Evolutionary conservation across 306 rosid genomes (phyloP).

Genomic region (Vigna trinervia): DNA sequence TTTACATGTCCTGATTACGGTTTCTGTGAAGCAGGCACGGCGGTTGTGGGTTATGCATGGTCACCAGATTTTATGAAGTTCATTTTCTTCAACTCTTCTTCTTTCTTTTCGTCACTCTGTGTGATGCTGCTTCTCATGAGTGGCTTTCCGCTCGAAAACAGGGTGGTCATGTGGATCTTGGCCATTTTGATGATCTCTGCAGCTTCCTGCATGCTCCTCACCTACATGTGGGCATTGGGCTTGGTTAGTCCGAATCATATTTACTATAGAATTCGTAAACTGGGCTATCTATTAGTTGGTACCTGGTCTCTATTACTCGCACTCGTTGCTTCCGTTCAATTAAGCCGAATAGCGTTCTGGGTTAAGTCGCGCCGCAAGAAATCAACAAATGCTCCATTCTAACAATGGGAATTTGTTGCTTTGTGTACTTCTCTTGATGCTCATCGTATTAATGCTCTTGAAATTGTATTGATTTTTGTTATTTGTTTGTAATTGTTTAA

Average conservation of each 20-base stretch:
- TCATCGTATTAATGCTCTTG: too few relatives aligned
- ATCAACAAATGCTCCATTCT: neutral
- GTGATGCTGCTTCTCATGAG: slow-evolving; percentile 45
- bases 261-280: neutral
- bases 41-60: slow-evolving; percentile 32
- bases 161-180: slow-evolving; percentile 38
- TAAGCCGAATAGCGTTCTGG: slow-evolving; percentile 40
- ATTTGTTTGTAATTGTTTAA: too few relatives aligned
- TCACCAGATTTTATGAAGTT: slow-evolving; percentile 1
- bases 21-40: slow-evolving; percentile 49
- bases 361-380: slow-evolving; percentile 3
- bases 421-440: too few relatives aligned
- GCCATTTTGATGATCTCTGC: slow-evolving; percentile 33
- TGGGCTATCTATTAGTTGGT: slow-evolving; percentile 11
- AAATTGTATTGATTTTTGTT: too few relatives aligned
- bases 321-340: slow-evolving; percentile 1
- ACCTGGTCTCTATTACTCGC: slow-evolving; percentile 19
- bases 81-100: slow-evolving; percentile 32
- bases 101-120: slow-evolving; percentile 48
- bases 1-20: neutral
- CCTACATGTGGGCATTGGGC: slow-evolving; percentile 36
- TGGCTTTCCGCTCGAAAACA: slow-evolving; percentile 46
- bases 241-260: slow-evolving; percentile 42
- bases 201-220: slow-evolving; percentile 35
- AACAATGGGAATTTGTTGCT: too few relatives aligned